Evolutionary conservation across 208 protist species (phyloP).

Genomic region (Wallacemonas rigidus): DNA sequence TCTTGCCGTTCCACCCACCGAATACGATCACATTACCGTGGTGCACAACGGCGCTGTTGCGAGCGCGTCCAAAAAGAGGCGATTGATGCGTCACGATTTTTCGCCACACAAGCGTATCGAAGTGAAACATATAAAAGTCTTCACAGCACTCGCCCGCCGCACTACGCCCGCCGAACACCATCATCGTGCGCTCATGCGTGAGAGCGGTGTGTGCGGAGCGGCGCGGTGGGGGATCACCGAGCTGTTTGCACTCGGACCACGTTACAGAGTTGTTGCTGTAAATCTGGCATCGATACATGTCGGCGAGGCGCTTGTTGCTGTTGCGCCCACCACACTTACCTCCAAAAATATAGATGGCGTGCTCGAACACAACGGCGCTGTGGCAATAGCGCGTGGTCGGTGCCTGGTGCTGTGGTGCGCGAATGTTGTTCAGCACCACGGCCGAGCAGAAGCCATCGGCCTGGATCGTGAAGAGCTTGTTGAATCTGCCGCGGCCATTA

Average conservation of each 20-base stretch:
- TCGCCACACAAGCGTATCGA: slow-evolving; percentile 78
- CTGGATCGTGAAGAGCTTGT: slow-evolving; percentile 82
- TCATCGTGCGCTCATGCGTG: slow-evolving; percentile 83
- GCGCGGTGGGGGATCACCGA: slow-evolving; percentile 48
- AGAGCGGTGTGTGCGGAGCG: slow-evolving; percentile 87
- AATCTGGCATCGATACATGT: slow-evolving; percentile 51
- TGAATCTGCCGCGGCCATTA: slow-evolving; percentile 84
- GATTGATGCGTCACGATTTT: slow-evolving; percentile 40
- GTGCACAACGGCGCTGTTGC: slow-evolving; percentile 86
- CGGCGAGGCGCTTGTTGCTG: slow-evolving; percentile 81
- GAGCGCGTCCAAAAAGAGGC: slow-evolving; percentile 75
- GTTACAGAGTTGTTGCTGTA: slow-evolving; percentile 36
- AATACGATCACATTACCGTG: slow-evolving; percentile 83
- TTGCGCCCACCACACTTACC: slow-evolving; percentile 90
- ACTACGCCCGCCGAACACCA: slow-evolving; percentile 87
- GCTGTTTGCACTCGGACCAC: slow-evolving; percentile 59
- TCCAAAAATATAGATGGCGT: slow-evolving; percentile 83
- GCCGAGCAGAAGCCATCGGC: slow-evolving; percentile 43
- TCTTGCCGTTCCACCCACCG: slow-evolving; percentile 87
- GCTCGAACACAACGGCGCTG: slow-evolving; percentile 77
- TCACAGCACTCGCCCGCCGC: slow-evolving; percentile 79
- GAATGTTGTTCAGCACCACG: slow-evolving; percentile 17
- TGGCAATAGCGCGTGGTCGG: slow-evolving; percentile 85
- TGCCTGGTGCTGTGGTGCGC: slow-evolving; percentile 1
- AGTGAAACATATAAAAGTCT: slow-evolving; percentile 84